Conservation (phyloP, 768 basidiomycete species). For the Panus rudis region DNA sequence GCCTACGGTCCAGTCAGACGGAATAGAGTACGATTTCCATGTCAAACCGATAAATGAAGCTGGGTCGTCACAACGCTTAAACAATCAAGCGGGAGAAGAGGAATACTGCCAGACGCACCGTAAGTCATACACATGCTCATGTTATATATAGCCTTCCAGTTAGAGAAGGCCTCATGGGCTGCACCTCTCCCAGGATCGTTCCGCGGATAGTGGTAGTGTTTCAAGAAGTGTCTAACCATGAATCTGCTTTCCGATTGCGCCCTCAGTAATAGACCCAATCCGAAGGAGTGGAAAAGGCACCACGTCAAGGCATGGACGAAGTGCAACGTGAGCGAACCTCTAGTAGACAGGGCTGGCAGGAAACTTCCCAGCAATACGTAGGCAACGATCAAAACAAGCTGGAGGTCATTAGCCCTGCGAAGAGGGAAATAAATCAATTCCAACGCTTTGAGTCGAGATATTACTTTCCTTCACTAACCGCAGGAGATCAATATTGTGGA, state of each 20-base stretch:
- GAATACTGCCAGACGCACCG: conserved; percentile 41
- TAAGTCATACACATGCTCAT: conserved; percentile 93
- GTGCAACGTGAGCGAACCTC: conserved; percentile 53
- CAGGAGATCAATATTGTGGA: conserved; percentile 78
- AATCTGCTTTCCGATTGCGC: conserved; percentile 85
- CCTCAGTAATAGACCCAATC: conserved; percentile 74
- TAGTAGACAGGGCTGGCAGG: conserved; percentile 49
- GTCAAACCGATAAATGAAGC: conserved; percentile 82
- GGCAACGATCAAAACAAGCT: conserved; percentile 64
- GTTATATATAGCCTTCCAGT: conserved; percentile 94
- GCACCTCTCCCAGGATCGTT: conserved; percentile 68
- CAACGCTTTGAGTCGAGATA: background rate
- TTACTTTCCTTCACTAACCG: conserved; percentile 43
- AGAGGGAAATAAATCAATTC: conserved; percentile 19
- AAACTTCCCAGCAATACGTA: conserved; percentile 59
- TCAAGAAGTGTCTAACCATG: conserved; percentile 88
- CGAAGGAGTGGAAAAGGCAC: conserved; percentile 84
- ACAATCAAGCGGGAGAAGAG: background rate
- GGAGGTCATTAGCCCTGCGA: conserved; percentile 74
- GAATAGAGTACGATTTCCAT: conserved; percentile 84
- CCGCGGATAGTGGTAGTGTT: conserved; percentile 85
- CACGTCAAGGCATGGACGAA: conserved; percentile 80
- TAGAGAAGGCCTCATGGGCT: conserved; percentile 87
- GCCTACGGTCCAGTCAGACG: conserved; percentile 81
- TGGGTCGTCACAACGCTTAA: conserved; percentile 23